Conservation (phyloP, 2,329 filamentous ascomycete genomes). For the Alternaria triticimaculans region DNA sequence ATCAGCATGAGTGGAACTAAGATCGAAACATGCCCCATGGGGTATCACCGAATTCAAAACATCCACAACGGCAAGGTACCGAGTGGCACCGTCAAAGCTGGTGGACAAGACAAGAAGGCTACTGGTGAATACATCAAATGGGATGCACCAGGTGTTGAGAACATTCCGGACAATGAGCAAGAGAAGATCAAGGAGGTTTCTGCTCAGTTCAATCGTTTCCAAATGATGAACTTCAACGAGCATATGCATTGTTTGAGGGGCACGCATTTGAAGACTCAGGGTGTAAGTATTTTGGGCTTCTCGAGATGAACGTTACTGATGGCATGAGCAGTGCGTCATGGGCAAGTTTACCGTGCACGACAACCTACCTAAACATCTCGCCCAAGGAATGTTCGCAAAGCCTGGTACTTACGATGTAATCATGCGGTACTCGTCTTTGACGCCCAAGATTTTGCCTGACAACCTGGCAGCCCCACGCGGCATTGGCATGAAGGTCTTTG, state of each 20-base stretch:
- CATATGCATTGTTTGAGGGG: conserved; percentile 43
- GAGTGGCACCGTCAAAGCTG: conserved; percentile 31
- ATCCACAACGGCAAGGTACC: conserved; percentile 37
- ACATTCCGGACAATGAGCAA: conserved; percentile 48
- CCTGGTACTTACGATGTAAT: conserved; percentile 34
- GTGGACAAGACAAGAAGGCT: conserved; percentile 31
- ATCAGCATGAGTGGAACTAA: conserved; percentile 21
- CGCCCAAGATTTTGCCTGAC: conserved; percentile 34
- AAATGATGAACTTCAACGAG: conserved; percentile 54
- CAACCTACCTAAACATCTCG: conserved; percentile 54
- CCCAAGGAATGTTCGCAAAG: conserved; percentile 39
- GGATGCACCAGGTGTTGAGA: conserved; percentile 52
- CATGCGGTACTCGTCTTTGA: conserved; percentile 37
- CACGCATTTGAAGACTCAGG: conserved; percentile 57
- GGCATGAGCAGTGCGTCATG: conserved; percentile 46
- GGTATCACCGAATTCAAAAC: conserved; percentile 32
- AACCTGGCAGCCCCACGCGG: conserved; percentile 54
- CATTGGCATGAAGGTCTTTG: conserved; percentile 59
- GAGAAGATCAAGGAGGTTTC: conserved; percentile 56
- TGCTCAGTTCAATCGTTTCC: conserved; percentile 55
- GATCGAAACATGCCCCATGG: conserved; percentile 26
- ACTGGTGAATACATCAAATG: conserved; percentile 51
- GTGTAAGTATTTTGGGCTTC: conserved; percentile 33
- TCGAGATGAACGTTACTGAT: neutral
- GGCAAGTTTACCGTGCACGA: conserved; percentile 53